phyloP scores from a whole-genome alignment of 2,329 filamentous ascomycete genomes.

The Aspergillus sp. region DNA sequence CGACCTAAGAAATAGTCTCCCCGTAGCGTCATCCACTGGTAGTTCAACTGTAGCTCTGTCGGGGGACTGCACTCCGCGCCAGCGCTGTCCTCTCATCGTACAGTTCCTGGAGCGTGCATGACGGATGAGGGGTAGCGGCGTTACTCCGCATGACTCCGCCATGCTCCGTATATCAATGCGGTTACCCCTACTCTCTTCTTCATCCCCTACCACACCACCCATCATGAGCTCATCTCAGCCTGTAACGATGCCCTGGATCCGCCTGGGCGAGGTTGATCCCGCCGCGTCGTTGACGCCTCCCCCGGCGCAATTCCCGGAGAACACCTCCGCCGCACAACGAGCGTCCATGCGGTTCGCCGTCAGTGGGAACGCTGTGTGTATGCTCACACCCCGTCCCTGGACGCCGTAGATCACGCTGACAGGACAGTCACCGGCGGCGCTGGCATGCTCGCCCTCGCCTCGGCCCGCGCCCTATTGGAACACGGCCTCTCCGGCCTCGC shows the following conservation, averaged over 20 bases:
- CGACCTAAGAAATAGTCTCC: too few species aligned
- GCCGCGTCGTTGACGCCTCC: conserved; percentile 26
- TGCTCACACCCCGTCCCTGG: neutral
- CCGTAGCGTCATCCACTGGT: neutral
- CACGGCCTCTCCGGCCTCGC: conserved; percentile 61
- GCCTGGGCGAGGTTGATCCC: conserved; percentile 18
- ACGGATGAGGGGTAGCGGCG: too few species aligned
- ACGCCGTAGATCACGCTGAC: neutral
- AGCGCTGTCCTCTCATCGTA: neutral
- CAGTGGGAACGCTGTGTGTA: conserved; percentile 29
- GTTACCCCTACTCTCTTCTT: too few species aligned
- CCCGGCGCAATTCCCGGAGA: conserved; percentile 20
- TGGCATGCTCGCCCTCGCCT: conserved; percentile 60
- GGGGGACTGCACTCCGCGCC: neutral
- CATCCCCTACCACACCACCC: neutral
- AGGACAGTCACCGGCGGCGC: conserved; percentile 63
- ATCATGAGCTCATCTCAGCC: neutral
- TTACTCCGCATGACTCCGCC: too few species aligned
- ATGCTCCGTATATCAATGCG: too few species aligned
- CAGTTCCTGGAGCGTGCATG: too few species aligned
- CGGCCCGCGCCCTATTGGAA: conserved; percentile 63
- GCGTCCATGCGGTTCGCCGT: conserved; percentile 30
- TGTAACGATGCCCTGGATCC: conserved; percentile 20
- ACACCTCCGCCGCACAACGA: conserved; percentile 21
- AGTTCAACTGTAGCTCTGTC: neutral